Conservation (phyloP, 192 early-diverging fungal species). For the Geranomyces variabilis region DNA sequence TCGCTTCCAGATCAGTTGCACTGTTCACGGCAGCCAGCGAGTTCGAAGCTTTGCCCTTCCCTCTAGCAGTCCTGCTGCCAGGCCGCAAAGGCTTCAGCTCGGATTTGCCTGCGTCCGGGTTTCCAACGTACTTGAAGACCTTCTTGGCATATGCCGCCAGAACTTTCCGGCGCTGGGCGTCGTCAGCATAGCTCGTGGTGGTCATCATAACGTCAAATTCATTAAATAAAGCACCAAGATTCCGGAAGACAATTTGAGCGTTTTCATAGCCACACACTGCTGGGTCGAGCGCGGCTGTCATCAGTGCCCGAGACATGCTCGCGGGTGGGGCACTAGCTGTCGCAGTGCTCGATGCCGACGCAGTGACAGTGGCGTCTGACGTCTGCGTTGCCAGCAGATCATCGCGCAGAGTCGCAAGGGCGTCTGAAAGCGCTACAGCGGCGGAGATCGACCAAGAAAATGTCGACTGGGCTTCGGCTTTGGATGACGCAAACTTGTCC, state of each 20-base stretch:
- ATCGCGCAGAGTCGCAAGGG: conserved; percentile 8
- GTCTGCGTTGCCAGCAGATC: not conserved
- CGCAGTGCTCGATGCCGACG: not conserved
- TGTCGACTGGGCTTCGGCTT: not conserved
- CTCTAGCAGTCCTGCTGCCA: conserved; percentile 17
- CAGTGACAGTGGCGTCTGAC: too few relatives aligned
- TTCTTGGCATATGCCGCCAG: conserved; percentile 42
- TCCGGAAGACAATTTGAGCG: conserved; percentile 17
- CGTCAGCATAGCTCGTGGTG: conserved; percentile 17
- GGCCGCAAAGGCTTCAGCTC: not conserved
- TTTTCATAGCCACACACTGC: conserved; percentile 14
- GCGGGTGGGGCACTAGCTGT: not conserved
- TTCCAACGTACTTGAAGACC: conserved; percentile 44
- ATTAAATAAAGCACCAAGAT: conserved; percentile 34
- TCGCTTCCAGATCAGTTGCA: not conserved
- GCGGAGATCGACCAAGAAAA: conserved; percentile 26
- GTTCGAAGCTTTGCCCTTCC: conserved; percentile 11
- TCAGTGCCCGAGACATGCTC: not conserved
- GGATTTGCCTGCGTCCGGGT: not conserved
- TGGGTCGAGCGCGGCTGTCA: conserved; percentile 10
- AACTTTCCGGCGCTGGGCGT: conserved; percentile 27
- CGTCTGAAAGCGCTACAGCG: conserved; percentile 1
- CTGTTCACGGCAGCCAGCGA: not conserved
- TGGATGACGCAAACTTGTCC: not conserved
- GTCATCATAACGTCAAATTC: conserved; percentile 43